phyloP scores from a whole-genome alignment of 2,329 filamentous ascomycete genomes.

The Stagonosporopsis rhizophila region DNA sequence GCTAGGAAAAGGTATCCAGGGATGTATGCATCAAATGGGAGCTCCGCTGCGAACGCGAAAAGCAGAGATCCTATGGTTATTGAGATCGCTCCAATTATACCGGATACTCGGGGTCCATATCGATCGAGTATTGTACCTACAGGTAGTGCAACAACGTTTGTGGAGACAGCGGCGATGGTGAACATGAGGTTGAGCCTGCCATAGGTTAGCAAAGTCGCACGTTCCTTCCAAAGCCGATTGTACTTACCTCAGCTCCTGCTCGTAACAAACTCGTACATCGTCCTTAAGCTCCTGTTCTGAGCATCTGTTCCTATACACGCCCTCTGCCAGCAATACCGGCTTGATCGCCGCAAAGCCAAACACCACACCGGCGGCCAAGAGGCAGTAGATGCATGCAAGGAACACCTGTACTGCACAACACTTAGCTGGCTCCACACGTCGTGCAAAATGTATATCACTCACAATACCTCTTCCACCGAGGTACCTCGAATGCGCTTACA shows the following conservation, averaged over 20 bases:
- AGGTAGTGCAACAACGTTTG: constrained; percentile 85
- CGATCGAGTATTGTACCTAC: constrained; percentile 85
- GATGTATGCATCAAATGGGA: constrained; percentile 73
- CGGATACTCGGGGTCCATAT: constrained; percentile 79
- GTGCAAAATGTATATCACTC: constrained; percentile 31
- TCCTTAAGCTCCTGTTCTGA: constrained; percentile 46
- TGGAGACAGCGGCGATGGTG: constrained; percentile 84
- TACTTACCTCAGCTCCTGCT: constrained; percentile 48
- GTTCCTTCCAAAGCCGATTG: constrained; percentile 67
- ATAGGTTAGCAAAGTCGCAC: constrained; percentile 30
- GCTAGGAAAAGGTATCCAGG: constrained; percentile 59
- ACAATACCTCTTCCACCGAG: constrained; percentile 61
- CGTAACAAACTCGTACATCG: constrained; percentile 46
- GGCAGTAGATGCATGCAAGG: constrained; percentile 73
- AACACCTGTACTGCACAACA: constrained; percentile 68
- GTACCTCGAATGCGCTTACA: constrained; percentile 62
- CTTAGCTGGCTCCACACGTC: constrained; percentile 24
- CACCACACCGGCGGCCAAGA: constrained; percentile 70
- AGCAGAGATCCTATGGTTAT: constrained; percentile 73
- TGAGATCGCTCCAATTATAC: constrained; percentile 72
- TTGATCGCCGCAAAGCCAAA: constrained; percentile 53
- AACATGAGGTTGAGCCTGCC: constrained; percentile 88
- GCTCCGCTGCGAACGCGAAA: constrained; percentile 70
- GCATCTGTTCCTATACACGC: constrained; percentile 48
- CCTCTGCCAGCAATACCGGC: constrained; percentile 48